These are phyloP conservation scores for Alnus glutinosa DNA, from an alignment of 306 rosid genomes.

Conservation along the genomic window DNA sequence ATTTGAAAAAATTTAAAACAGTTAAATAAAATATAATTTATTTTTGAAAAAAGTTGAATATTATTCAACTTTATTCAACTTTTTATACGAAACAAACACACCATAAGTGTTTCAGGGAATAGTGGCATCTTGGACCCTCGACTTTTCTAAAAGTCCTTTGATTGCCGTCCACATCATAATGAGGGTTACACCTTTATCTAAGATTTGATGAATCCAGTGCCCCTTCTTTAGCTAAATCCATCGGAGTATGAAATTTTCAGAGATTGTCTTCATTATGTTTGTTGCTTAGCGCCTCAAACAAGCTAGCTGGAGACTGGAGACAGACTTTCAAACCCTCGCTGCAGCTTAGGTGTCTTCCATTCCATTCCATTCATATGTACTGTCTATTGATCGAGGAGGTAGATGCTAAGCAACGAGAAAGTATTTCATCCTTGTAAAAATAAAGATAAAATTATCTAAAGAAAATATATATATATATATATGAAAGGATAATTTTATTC, in stretches of 20 bases:
- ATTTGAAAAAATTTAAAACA: no score
- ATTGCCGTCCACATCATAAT: neutral
- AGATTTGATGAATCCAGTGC: conserved; percentile 5
- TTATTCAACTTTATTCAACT: no score
- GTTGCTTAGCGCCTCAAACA: neutral
- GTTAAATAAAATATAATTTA: no score
- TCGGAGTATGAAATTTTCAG: neutral
- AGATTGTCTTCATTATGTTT: neutral
- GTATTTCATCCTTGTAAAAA: no score
- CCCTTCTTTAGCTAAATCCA: neutral
- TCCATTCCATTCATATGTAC: neutral
- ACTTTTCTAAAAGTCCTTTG: neutral
- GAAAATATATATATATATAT: no score
- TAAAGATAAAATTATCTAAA: no score
- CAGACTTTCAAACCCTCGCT: neutral
- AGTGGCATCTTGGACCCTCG: neutral
- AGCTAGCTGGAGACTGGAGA: neutral
- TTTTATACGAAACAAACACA: no score
- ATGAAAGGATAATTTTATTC: no score
- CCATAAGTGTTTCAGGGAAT: no score
- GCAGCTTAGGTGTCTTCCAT: neutral
- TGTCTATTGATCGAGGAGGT: no score
- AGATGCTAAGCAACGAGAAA: no score
- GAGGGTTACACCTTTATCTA: neutral
- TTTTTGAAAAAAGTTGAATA: no score